Conservation (phyloP, 768 basidiomycete species). For the Chlorophyllum brunneum region DNA sequence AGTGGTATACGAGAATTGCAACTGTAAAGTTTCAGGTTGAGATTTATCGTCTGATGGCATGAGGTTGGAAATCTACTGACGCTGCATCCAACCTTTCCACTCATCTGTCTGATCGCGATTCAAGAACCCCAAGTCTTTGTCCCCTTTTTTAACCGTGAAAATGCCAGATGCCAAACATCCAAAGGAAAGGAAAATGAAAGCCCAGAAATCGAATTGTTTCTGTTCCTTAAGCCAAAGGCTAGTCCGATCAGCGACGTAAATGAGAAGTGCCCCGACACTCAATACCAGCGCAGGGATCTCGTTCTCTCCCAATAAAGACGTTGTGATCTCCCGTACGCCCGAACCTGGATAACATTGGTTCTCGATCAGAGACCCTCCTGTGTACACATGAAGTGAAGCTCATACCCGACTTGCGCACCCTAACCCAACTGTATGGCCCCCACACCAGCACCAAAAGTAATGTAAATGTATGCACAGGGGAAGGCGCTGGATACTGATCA, state of each 20-base stretch:
- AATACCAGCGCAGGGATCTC: conserved; percentile 15
- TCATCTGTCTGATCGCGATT: conserved; percentile 94
- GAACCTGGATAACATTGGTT: not conserved
- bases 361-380: not conserved
- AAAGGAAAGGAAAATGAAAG: conserved; percentile 61
- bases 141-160: conserved; percentile 59
- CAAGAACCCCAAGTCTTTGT: conserved; percentile 84
- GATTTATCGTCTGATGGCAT: not conserved
- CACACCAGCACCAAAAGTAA: conserved; percentile 42
- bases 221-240: conserved; percentile 87
- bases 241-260: conserved; percentile 82
- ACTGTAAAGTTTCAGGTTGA: conserved; percentile 40
- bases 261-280: conserved; percentile 32
- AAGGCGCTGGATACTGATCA: conserved; percentile 67
- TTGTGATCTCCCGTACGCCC: not conserved
- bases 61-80: conserved; percentile 37
- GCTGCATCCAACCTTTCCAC: conserved; percentile 99
- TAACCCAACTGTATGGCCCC: conserved; percentile 48
- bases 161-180: conserved; percentile 54
- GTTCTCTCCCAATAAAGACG: conserved; percentile 11
- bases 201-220: conserved; percentile 72
- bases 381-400: not conserved
- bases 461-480: conserved; percentile 50
- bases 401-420: conserved; percentile 19
- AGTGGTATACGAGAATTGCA: conserved; percentile 89